Evolutionary conservation across 129 eudicot genomes (phyloP).

Genomic region (Centella asiatica): DNA sequence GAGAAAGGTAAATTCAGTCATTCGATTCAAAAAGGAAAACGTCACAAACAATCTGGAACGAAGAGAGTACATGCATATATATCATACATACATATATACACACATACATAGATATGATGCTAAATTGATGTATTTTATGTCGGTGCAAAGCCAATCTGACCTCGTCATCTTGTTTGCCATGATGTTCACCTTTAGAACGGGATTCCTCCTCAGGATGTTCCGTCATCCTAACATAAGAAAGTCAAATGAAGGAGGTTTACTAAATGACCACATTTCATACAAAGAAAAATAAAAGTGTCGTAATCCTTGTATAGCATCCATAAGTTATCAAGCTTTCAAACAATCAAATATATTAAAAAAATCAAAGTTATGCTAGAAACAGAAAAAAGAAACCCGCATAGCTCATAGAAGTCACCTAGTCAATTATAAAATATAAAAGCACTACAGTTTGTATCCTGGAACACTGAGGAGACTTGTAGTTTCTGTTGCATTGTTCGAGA

Average conservation of each 20-base stretch:
- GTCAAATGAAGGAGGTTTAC: slow-evolving; percentile 7
- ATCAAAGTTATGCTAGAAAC: no score
- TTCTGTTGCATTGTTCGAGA: no score
- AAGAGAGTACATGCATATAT: no score
- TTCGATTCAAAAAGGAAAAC: no score
- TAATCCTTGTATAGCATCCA: background rate
- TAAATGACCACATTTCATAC: background rate
- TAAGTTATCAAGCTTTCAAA: background rate
- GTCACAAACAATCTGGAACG: no score
- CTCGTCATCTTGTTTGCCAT: slow-evolving; percentile 67
- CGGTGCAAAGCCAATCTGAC: slow-evolving; percentile 21
- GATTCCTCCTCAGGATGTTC: slow-evolving; percentile 61
- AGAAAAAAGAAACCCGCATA: no score
- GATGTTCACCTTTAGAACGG: slow-evolving; percentile 54
- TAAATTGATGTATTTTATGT: background rate
- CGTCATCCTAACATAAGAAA: slow-evolving; percentile 29
- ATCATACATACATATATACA: background rate
- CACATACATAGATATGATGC: background rate
- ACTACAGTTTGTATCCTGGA: no score
- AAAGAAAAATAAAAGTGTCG: background rate
- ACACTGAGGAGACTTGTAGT: no score
- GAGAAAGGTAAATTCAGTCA: no score
- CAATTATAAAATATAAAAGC: no score
- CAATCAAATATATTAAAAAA: no score
- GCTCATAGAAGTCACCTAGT: no score